A percentile compares a stretch with the other conserved stretches of the same genome.
These are phyloP conservation scores for Clarireedia monteithiana DNA, from an alignment of 2,329 filamentous ascomycete species.

Conservation along the genomic window DNA sequence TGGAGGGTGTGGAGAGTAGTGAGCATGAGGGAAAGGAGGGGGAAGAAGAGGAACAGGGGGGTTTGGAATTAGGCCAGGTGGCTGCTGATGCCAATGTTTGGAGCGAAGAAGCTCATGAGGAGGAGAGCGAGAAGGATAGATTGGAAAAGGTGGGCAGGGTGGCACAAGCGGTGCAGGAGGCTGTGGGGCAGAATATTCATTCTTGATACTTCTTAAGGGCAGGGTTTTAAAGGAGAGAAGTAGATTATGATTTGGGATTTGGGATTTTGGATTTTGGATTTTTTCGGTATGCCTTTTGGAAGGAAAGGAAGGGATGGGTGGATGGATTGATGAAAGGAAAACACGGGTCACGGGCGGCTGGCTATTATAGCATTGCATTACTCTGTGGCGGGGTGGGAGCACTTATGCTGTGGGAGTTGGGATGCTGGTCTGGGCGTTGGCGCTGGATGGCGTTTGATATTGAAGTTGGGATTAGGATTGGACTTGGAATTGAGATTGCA, in stretches of 20 bases:
- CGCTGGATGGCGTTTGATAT: too few relatives aligned
- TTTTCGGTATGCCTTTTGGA: neutral
- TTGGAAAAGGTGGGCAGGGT: constrained; percentile 4
- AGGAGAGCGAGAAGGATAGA: neutral
- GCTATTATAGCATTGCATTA: too few relatives aligned
- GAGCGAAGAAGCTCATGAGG: neutral
- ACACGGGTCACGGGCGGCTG: too few relatives aligned
- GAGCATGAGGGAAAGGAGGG: neutral
- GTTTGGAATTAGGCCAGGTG: neutral
- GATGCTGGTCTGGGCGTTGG: too few relatives aligned
- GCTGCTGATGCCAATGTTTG: neutral
- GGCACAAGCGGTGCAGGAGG: constrained; percentile 3
- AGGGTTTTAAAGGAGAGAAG: neutral
- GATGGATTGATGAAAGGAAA: neutral
- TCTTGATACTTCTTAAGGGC: neutral
- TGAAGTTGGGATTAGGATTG: too few relatives aligned
- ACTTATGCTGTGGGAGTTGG: too few relatives aligned
- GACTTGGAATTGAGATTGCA: too few relatives aligned
- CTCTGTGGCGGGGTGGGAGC: too few relatives aligned
- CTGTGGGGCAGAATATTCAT: neutral
- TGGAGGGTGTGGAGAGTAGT: neutral
- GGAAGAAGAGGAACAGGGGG: neutral
- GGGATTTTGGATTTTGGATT: neutral
- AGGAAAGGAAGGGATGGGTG: neutral
- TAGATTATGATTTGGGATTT: neutral